phyloP scores from a whole-genome alignment of 2,329 filamentous ascomycete species.

The Monosporascus sp. region DNA sequence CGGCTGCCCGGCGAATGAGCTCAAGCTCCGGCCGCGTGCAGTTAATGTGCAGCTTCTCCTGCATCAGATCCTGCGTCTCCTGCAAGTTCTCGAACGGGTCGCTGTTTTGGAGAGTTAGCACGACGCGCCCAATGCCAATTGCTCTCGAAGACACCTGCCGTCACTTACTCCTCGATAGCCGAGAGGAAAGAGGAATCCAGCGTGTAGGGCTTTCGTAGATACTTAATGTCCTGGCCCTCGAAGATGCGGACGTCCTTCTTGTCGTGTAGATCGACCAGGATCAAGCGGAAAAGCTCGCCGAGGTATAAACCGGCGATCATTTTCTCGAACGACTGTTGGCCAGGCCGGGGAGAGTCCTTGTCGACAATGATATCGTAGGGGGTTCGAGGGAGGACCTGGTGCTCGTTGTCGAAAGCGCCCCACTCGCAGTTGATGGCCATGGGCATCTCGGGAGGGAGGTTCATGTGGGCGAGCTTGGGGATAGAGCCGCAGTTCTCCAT shows the following conservation, averaged over 20 bases:
- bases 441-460: slow-evolving; percentile 73
- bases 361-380: slow-evolving; percentile 84
- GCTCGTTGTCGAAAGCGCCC: slow-evolving; percentile 94
- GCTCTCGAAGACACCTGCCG: too few species aligned
- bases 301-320: slow-evolving; percentile 95
- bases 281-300: slow-evolving; percentile 88
- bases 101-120: slow-evolving; percentile 35
- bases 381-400: slow-evolving; percentile 78
- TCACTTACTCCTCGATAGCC: slow-evolving; percentile 74
- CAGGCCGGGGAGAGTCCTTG: slow-evolving; percentile 83
- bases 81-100: slow-evolving; percentile 94
- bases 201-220: slow-evolving; percentile 79
- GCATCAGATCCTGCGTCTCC: slow-evolving; percentile 80
- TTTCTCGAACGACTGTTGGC: slow-evolving; percentile 95
- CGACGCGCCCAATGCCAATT: too few species aligned
- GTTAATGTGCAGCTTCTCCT: slow-evolving; percentile 65
- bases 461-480: slow-evolving; percentile 88
- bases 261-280: slow-evolving; percentile 80
- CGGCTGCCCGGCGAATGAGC: slow-evolving; percentile 79
- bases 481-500: slow-evolving; percentile 91
- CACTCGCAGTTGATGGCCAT: slow-evolving; percentile 99
- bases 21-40: slow-evolving; percentile 77
- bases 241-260: slow-evolving; percentile 73
- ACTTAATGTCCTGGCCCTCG: slow-evolving; percentile 71
- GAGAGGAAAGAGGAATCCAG: slow-evolving; percentile 93